Percentiles rank a stretch among this genome's conserved stretches.
phyloP scores from a whole-genome alignment of 352 stramenopile species.

The Pythium scleroteichum region DNA sequence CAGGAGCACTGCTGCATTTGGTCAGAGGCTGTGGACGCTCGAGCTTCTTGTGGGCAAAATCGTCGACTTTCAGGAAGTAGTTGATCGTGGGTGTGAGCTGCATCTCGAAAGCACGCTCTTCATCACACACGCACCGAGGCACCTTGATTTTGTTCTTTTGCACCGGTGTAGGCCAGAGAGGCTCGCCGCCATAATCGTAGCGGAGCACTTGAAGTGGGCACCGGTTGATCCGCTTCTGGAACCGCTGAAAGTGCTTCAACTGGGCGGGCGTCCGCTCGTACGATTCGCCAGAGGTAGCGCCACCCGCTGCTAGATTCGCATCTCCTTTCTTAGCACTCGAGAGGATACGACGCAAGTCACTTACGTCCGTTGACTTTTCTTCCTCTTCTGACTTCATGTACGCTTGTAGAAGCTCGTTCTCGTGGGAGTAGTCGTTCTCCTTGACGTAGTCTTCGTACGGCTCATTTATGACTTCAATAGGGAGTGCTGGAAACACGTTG shows the following conservation, averaged over 20 bases:
- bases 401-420: slow-evolving; percentile 69
- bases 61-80: slow-evolving; percentile 85
- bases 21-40: slow-evolving; percentile 1
- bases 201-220: slow-evolving; percentile 78
- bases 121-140: slow-evolving; percentile 56
- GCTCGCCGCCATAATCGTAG: slow-evolving; percentile 86
- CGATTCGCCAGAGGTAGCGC: slow-evolving; percentile 47
- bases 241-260: slow-evolving; percentile 80
- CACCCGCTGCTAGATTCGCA: slow-evolving; percentile 13
- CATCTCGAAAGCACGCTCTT: slow-evolving; percentile 76
- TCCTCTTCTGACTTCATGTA: slow-evolving; percentile 85
- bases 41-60: slow-evolving; percentile 37
- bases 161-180: slow-evolving; percentile 68
- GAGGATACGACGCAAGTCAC: slow-evolving; percentile 60
- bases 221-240: slow-evolving; percentile 83
- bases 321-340: slow-evolving; percentile 51
- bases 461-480: slow-evolving; percentile 77
- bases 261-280: slow-evolving; percentile 80
- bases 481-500: slow-evolving; percentile 55
- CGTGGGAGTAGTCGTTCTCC: slow-evolving; percentile 69
- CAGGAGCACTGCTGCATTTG: background rate
- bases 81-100: slow-evolving; percentile 84
- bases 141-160: slow-evolving; percentile 41
- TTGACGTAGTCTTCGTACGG: slow-evolving; percentile 66
- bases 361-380: slow-evolving; percentile 69